Conservation (phyloP, 768 basidiomycete genomes). For the Tulasnella sp. region DNA sequence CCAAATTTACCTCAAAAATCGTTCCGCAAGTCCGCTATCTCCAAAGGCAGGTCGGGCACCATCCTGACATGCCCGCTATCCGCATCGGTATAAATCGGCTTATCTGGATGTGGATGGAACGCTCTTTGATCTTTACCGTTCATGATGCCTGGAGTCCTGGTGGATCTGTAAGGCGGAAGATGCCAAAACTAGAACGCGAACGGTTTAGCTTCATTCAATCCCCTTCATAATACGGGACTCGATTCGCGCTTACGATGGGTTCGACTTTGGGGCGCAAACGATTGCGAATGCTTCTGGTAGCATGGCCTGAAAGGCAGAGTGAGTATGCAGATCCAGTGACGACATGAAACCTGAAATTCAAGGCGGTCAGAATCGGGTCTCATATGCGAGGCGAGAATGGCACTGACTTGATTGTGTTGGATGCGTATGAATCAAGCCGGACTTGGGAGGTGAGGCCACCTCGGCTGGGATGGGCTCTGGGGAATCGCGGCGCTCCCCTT, state of each 20-base stretch:
- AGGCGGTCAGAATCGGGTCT: slow-evolving; percentile 10
- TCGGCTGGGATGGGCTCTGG: slow-evolving; percentile 4
- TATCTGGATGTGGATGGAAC: slow-evolving; percentile 81
- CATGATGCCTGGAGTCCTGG: slow-evolving; percentile 69
- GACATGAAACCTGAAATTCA: slow-evolving; percentile 74
- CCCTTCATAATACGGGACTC: slow-evolving; percentile 10
- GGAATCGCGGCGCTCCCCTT: neutral
- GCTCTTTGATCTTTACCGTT: slow-evolving; percentile 65
- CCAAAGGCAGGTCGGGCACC: slow-evolving; percentile 59
- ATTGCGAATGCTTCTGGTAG: slow-evolving; percentile 90
- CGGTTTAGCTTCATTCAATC: neutral
- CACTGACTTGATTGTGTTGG: slow-evolving; percentile 78
- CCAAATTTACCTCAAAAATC: neutral
- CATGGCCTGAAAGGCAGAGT: slow-evolving; percentile 84
- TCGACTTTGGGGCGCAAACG: slow-evolving; percentile 78
- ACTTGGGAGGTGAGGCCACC: slow-evolving; percentile 12
- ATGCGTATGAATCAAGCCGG: slow-evolving; percentile 77
- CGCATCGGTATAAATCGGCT: slow-evolving; percentile 85
- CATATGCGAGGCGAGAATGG: neutral
- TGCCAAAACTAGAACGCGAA: slow-evolving; percentile 60
- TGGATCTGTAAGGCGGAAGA: slow-evolving; percentile 86
- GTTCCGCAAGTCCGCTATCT: slow-evolving; percentile 75
- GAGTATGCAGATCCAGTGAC: slow-evolving; percentile 88
- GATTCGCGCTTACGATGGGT: slow-evolving; percentile 56
- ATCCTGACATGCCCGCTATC: slow-evolving; percentile 79